These are phyloP conservation scores for Byssochlamys sp. DNA, from an alignment of 2,329 filamentous ascomycete genomes.

Conservation along the genomic window DNA sequence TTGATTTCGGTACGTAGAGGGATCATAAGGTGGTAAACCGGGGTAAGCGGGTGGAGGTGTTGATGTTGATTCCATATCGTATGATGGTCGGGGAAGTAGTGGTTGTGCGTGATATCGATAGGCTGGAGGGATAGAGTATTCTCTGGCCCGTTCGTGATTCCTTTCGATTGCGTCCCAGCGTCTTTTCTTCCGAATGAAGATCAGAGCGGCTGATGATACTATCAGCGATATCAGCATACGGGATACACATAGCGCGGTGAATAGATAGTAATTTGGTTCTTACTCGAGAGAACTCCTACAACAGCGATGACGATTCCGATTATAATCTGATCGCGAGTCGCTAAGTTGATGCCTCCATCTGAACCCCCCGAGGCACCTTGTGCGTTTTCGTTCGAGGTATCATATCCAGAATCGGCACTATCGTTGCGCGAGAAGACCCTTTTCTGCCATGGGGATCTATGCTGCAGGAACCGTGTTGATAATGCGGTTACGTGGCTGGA, in stretches of 20 bases:
- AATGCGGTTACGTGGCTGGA: not conserved
- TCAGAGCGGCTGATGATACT: constrained; percentile 10
- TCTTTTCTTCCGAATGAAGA: not conserved
- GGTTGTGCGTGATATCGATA: not conserved
- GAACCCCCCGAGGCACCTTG: constrained; percentile 6
- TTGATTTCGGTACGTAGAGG: not conserved
- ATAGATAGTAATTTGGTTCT: constrained; percentile 2
- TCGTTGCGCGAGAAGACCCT: not conserved
- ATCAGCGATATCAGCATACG: constrained; percentile 1
- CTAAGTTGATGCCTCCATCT: constrained; percentile 4
- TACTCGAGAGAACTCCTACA: constrained; percentile 17
- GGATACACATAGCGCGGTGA: not conserved
- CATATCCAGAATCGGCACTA: not conserved
- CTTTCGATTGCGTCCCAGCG: not conserved
- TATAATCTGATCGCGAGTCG: constrained; percentile 12
- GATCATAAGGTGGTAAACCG: not conserved
- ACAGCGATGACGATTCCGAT: constrained; percentile 22
- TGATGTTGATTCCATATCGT: not conserved
- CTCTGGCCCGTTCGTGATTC: not conserved
- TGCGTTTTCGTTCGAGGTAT: constrained; percentile 1
- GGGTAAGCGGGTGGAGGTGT: not conserved
- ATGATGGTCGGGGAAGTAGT: not conserved
- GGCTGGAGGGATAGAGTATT: not conserved
- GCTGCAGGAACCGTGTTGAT: not conserved
- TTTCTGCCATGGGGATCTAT: not conserved